Conservation (phyloP, 768 basidiomycete species). For the Agaricus sinodeliciosus region DNA sequence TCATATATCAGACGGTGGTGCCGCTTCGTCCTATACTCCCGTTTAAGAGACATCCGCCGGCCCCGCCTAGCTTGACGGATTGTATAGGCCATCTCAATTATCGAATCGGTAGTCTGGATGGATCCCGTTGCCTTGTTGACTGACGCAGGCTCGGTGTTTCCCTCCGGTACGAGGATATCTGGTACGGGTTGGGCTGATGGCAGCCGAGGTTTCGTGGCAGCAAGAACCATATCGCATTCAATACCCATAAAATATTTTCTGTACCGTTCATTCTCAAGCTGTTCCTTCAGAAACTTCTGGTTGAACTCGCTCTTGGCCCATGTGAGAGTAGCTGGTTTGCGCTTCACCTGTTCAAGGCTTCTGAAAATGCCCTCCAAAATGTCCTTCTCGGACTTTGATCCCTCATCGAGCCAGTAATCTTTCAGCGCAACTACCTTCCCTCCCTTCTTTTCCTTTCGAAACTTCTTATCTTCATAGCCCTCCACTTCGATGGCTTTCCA, state of each 20-base stretch:
- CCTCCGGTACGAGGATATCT: too few species aligned
- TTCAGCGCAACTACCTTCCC: conserved; percentile 10
- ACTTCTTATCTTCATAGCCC: neutral
- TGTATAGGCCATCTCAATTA: too few species aligned
- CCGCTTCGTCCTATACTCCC: neutral
- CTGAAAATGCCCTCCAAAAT: conserved; percentile 12
- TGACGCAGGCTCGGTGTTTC: too few species aligned
- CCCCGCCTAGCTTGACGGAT: too few species aligned
- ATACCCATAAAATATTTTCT: neutral
- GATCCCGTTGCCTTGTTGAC: too few species aligned
- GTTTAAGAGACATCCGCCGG: too few species aligned
- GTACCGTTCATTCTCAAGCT: neutral
- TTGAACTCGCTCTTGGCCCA: too few species aligned
- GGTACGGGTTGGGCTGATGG: neutral
- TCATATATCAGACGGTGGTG: neutral
- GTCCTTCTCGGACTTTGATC: conserved; percentile 9
- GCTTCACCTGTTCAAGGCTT: neutral
- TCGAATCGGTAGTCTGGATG: too few species aligned
- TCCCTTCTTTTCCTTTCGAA: neutral
- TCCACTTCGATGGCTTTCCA: conserved; percentile 11
- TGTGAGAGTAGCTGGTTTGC: too few species aligned
- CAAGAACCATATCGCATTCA: neutral
- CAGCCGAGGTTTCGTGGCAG: neutral
- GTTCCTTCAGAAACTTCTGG: neutral
- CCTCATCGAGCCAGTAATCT: conserved; percentile 15